Percentiles rank a stretch among this genome's conserved stretches.
phyloP scores from a whole-genome alignment of 2,329 filamentous ascomycete genomes.

The Alternaria sp. region DNA sequence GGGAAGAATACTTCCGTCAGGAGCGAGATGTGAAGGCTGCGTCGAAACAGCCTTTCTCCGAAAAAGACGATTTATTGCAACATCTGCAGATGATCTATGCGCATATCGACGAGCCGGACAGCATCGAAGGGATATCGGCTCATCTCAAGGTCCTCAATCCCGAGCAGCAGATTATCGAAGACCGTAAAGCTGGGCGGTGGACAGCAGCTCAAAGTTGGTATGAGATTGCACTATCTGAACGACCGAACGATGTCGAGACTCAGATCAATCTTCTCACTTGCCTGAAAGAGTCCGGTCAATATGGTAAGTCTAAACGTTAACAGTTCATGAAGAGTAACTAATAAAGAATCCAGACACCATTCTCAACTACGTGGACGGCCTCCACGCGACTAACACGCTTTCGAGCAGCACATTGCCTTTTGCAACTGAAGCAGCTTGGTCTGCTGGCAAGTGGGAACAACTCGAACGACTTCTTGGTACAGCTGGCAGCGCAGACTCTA shows the following conservation, averaged over 20 bases:
- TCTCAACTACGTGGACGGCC: conserved; percentile 83
- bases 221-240: conserved; percentile 83
- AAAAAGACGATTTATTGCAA: conserved; percentile 71
- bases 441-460: conserved; percentile 80
- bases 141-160: conserved; percentile 87
- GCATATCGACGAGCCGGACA: conserved; percentile 97
- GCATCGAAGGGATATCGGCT: conserved; percentile 91
- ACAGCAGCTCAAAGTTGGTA: conserved; percentile 97
- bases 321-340: conserved; percentile 27
- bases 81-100: conserved; percentile 92
- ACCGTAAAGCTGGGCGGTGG: conserved; percentile 93
- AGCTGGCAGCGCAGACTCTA: conserved; percentile 53
- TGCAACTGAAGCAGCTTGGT: conserved; percentile 91
- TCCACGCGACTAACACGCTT: conserved; percentile 58
- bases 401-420: conserved; percentile 72
- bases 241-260: conserved; percentile 77
- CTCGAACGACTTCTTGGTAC: conserved; percentile 69
- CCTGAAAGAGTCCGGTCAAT: conserved; percentile 92
- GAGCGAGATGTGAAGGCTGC: conserved; percentile 53
- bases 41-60: conserved; percentile 61
- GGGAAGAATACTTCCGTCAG: conserved; percentile 86
- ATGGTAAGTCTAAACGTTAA: conserved; percentile 65
- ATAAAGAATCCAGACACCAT: conserved; percentile 70
- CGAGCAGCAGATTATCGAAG: conserved; percentile 90
- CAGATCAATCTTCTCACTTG: conserved; percentile 87